phyloP scores from a whole-genome alignment of 495 filamentous ascomycete species.

The Tuber aestivum region DNA sequence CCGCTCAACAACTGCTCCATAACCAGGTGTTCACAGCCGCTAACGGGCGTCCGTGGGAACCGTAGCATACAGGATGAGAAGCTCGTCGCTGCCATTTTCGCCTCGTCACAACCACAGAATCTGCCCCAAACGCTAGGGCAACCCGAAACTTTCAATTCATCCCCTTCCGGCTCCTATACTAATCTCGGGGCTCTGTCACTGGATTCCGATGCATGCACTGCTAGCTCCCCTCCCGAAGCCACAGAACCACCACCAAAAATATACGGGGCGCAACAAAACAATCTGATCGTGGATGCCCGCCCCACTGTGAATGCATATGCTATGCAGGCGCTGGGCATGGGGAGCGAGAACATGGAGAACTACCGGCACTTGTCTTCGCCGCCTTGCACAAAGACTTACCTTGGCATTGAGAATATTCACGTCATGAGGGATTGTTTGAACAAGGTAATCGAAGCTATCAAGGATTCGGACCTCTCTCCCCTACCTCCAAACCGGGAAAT shows the following conservation, averaged over 20 bases:
- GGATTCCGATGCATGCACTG: not conserved
- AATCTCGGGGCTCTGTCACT: conserved; percentile 19
- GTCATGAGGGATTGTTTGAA: conserved; percentile 92
- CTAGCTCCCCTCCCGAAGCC: conserved; percentile 8
- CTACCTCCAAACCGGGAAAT: conserved; percentile 77
- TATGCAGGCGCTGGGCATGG: conserved; percentile 90
- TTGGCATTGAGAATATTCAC: conserved; percentile 99
- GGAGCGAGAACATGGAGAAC: conserved; percentile 97
- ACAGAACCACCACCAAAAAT: conserved; percentile 44
- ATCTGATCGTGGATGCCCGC: conserved; percentile 93
- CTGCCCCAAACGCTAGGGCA: conserved; percentile 37
- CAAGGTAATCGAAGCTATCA: conserved; percentile 82
- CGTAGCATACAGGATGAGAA: conserved; percentile 94
- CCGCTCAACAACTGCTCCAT: conserved; percentile 96
- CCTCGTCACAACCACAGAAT: conserved; percentile 44
- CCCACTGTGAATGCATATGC: conserved; percentile 92
- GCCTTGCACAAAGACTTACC: conserved; percentile 67
- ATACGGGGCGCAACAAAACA: conserved; percentile 90
- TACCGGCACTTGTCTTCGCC: conserved; percentile 65
- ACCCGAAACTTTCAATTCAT: conserved; percentile 33
- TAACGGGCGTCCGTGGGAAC: conserved; percentile 79
- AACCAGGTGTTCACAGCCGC: conserved; percentile 86
- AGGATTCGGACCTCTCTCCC: conserved; percentile 82
- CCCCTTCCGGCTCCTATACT: conserved; percentile 33
- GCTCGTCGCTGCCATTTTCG: conserved; percentile 83